A percentile compares a stretch with the other conserved stretches of the same genome.
Evolutionary conservation across 2,329 filamentous ascomycete genomes (phyloP).

Genomic region (Corinectria fuckeliana): DNA sequence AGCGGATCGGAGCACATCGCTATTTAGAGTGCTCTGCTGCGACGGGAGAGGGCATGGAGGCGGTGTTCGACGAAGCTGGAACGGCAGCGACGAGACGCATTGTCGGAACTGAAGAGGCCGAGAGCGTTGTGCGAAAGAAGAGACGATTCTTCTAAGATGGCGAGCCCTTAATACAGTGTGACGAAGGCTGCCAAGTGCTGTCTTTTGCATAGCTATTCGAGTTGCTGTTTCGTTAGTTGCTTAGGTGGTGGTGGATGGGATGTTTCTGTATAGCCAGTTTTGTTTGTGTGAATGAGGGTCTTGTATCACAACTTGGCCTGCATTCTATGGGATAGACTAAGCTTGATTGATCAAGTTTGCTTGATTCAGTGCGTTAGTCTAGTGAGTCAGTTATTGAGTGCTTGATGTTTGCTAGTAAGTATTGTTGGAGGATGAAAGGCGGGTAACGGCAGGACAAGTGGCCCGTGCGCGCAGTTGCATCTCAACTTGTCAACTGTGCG

Average conservation of each 20-base stretch:
- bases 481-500: no score
- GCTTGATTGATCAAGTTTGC: no score
- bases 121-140: conserved; percentile 21
- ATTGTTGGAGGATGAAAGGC: background rate
- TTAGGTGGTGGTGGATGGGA: no score
- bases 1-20: conserved; percentile 36
- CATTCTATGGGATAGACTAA: background rate
- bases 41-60: conserved; percentile 44
- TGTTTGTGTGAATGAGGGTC: background rate
- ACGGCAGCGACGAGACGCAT: conserved; percentile 33
- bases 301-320: background rate
- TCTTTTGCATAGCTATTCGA: no score
- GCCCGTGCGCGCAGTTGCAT: background rate
- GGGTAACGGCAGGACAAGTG: background rate
- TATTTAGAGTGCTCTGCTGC: conserved; percentile 47
- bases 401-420: no score
- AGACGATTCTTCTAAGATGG: conserved; percentile 27
- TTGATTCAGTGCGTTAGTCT: no score
- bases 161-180: no score
- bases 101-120: conserved; percentile 18
- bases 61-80: conserved; percentile 38
- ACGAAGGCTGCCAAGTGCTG: no score
- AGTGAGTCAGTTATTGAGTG: no score
- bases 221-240: no score
- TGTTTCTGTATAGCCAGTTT: no score